These are phyloP conservation scores for Plasmodium vinckei DNA, from an alignment of 169 alveolate genomes.

Conservation along the genomic window DNA sequence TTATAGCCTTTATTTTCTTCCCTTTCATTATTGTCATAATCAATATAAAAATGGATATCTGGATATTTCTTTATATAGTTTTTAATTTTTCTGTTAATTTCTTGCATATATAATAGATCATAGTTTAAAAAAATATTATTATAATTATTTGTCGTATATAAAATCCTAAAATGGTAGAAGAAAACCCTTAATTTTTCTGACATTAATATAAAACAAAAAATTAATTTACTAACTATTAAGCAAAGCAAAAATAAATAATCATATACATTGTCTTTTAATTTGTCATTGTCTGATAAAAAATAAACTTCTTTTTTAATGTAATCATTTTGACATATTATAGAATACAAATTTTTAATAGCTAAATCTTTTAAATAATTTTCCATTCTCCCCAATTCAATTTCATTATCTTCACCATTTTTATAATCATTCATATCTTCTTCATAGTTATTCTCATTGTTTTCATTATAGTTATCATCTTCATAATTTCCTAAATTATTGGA, in stretches of 20 bases:
- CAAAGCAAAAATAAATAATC: constrained; percentile 67
- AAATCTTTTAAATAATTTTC: constrained; percentile 18
- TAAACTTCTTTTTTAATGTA: constrained; percentile 27
- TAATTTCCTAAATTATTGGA: too few relatives aligned
- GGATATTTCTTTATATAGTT: constrained; percentile 70
- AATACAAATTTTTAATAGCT: constrained; percentile 7
- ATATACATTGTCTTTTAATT: constrained; percentile 47
- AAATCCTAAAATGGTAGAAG: constrained; percentile 72
- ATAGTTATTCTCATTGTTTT: too few relatives aligned
- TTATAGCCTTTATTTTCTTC: constrained; percentile 17
- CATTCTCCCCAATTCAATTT: constrained; percentile 2
- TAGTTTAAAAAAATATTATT: constrained; percentile 67
- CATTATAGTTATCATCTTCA: background rate
- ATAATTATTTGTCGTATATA: constrained; percentile 27
- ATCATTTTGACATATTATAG: constrained; percentile 43
- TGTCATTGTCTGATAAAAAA: constrained; percentile 26
- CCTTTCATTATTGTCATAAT: constrained; percentile 42
- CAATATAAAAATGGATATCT: constrained; percentile 70
- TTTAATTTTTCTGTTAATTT: constrained; percentile 58
- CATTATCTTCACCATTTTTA: background rate
- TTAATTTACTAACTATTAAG: constrained; percentile 59
- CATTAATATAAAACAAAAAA: constrained; percentile 67
- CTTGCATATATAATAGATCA: constrained; percentile 72
- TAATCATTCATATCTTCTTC: background rate
- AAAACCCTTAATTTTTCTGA: constrained; percentile 61